Evolutionary conservation across 352 stramenopile species (phyloP).

Genomic region (Phytophthora cajani): DNA sequence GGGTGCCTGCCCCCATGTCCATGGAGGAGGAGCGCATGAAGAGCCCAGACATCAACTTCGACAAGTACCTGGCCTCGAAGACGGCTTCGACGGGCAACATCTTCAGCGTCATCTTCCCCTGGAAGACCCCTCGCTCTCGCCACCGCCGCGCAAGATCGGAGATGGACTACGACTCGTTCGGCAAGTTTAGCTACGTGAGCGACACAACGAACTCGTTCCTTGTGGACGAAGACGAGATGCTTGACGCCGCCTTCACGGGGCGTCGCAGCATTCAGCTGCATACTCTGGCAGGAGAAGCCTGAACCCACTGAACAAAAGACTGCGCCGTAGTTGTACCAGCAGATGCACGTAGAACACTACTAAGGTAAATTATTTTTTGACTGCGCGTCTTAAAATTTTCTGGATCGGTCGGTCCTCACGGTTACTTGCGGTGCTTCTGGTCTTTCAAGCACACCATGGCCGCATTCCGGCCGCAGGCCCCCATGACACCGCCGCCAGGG

Average conservation of each 20-base stretch:
- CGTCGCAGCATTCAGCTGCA: slow-evolving; percentile 85
- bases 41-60: slow-evolving; percentile 86
- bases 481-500: slow-evolving; percentile 92
- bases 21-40: slow-evolving; percentile 79
- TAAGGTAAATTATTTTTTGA: slow-evolving; percentile 51
- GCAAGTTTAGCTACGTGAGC: slow-evolving; percentile 91
- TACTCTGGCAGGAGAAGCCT: slow-evolving; percentile 79
- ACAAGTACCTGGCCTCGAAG: slow-evolving; percentile 87
- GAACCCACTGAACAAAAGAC: slow-evolving; percentile 36
- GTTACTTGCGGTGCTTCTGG: slow-evolving; percentile 20
- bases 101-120: slow-evolving; percentile 86
- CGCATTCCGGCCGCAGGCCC: slow-evolving; percentile 85
- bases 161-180: slow-evolving; percentile 77
- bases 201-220: slow-evolving; percentile 90
- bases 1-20: slow-evolving; percentile 72
- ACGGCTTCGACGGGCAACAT: slow-evolving; percentile 80
- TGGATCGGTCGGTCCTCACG: background rate
- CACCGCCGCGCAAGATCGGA: slow-evolving; percentile 54
- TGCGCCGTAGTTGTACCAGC: slow-evolving; percentile 40
- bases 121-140: slow-evolving; percentile 67
- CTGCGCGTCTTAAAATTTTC: slow-evolving; percentile 12
- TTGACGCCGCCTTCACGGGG: slow-evolving; percentile 84
- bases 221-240: slow-evolving; percentile 90
- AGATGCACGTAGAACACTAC: slow-evolving; percentile 48
- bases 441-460: slow-evolving; percentile 79